Evolutionary conservation across 2,329 filamentous ascomycete species (phyloP).

Genomic region (Phialophora expanda): DNA sequence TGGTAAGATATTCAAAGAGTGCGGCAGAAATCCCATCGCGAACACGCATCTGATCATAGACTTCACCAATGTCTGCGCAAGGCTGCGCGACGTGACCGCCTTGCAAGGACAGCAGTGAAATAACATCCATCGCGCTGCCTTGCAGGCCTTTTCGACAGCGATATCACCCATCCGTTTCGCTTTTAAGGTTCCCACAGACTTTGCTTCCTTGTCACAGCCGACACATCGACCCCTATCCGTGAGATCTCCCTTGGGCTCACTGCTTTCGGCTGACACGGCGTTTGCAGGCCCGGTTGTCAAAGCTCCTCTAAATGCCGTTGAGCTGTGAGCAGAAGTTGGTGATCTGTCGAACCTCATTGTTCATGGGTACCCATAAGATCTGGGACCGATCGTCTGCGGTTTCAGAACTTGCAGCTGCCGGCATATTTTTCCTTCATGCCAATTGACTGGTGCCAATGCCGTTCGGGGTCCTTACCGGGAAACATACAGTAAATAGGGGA

Average conservation of each 20-base stretch:
- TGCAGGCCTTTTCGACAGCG: not conserved
- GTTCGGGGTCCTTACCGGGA: not conserved
- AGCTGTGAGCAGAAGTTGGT: not conserved
- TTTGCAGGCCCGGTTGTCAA: not conserved
- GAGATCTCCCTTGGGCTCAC: not conserved
- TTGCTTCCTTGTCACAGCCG: not conserved
- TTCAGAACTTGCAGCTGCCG: not conserved
- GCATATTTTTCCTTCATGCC: not conserved
- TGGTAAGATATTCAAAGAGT: not conserved
- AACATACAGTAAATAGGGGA: not conserved
- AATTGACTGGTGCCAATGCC: not conserved
- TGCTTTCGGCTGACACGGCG: not conserved
- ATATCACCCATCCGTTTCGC: not conserved
- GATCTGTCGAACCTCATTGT: not conserved
- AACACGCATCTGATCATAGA: not conserved
- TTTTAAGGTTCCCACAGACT: not conserved
- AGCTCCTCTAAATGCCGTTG: not conserved
- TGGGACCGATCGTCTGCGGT: not conserved
- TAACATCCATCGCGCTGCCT: not conserved
- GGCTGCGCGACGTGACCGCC: not conserved
- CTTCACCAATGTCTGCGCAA: not conserved
- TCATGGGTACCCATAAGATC: not conserved
- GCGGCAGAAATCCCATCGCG: not conserved
- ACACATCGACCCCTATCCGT: not conserved
- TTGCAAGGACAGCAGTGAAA: not conserved